These are phyloP conservation scores for Lipomyces sp. DNA, from an alignment of 805 yeast species.

Conservation along the genomic window DNA sequence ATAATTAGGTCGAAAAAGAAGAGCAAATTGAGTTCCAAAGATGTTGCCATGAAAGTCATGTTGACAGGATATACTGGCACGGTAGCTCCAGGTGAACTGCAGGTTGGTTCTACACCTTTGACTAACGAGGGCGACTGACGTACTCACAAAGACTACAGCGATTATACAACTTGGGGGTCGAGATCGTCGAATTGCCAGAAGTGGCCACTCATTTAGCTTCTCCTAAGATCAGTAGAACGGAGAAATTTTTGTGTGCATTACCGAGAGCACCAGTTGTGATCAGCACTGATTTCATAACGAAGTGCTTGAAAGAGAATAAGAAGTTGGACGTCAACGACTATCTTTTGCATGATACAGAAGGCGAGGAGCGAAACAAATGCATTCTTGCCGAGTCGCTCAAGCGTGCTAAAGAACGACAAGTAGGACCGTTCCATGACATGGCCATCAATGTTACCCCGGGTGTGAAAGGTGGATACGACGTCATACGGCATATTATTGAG, in stretches of 20 bases:
- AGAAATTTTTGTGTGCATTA: slow-evolving; percentile 76
- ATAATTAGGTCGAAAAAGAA: slow-evolving; percentile 40
- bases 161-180: slow-evolving; percentile 62
- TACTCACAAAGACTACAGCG: slow-evolving; percentile 10
- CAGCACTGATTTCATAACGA: slow-evolving; percentile 39
- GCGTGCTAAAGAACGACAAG: slow-evolving; percentile 37
- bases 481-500: slow-evolving; percentile 59
- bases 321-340: slow-evolving; percentile 39
- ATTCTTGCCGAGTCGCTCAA: slow-evolving; percentile 33
- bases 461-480: slow-evolving; percentile 63
- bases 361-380: slow-evolving; percentile 45
- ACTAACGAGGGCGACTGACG: background rate
- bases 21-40: slow-evolving; percentile 41
- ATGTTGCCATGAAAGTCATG: slow-evolving; percentile 23
- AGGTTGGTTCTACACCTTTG: slow-evolving; percentile 9
- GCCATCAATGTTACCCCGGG: slow-evolving; percentile 60
- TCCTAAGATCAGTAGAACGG: slow-evolving; percentile 82
- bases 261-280: slow-evolving; percentile 51
- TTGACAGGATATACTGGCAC: slow-evolving; percentile 36
- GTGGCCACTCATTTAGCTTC: slow-evolving; percentile 62
- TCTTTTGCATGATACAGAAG: slow-evolving; percentile 36
- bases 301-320: slow-evolving; percentile 25
- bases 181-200: slow-evolving; percentile 48
- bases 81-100: slow-evolving; percentile 16
- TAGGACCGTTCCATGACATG: slow-evolving; percentile 54